phyloP scores from a whole-genome alignment of 2,329 filamentous ascomycete species.

The Aspergillus jensenii region DNA sequence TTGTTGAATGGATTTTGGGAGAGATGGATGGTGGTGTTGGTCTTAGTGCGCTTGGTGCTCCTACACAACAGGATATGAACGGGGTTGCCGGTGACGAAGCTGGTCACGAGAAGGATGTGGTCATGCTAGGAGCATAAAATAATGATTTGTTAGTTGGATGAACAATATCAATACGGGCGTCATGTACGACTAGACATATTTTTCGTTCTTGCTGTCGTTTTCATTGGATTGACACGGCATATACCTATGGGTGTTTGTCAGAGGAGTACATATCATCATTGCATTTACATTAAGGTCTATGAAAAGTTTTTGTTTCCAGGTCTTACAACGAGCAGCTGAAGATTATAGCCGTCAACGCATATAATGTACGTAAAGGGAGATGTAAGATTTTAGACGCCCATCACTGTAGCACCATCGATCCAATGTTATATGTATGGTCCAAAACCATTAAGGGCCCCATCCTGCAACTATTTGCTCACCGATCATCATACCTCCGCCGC shows the following conservation, averaged over 20 bases:
- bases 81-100: slow-evolving; percentile 17
- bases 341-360: background rate
- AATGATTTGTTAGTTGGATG: background rate
- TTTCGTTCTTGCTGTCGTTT: background rate
- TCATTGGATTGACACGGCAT: slow-evolving; percentile 8
- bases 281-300: slow-evolving; percentile 17
- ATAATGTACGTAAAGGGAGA: background rate
- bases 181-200: slow-evolving; percentile 21
- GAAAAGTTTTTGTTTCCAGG: slow-evolving; percentile 5
- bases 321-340: background rate
- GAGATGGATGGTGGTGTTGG: slow-evolving; percentile 79
- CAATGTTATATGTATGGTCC: background rate
- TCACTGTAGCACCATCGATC: background rate
- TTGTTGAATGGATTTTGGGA: slow-evolving; percentile 87
- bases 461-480: slow-evolving; percentile 1
- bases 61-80: slow-evolving; percentile 18
- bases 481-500: slow-evolving; percentile 29
- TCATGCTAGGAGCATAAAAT: slow-evolving; percentile 38
- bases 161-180: slow-evolving; percentile 1
- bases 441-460: background rate
- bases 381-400: background rate
- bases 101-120: slow-evolving; percentile 38
- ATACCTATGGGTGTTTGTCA: slow-evolving; percentile 12
- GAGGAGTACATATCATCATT: slow-evolving; percentile 19
- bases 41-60: slow-evolving; percentile 31